Conservation (phyloP, 129 eudicot genomes). For the Erigeron canadensis region DNA sequence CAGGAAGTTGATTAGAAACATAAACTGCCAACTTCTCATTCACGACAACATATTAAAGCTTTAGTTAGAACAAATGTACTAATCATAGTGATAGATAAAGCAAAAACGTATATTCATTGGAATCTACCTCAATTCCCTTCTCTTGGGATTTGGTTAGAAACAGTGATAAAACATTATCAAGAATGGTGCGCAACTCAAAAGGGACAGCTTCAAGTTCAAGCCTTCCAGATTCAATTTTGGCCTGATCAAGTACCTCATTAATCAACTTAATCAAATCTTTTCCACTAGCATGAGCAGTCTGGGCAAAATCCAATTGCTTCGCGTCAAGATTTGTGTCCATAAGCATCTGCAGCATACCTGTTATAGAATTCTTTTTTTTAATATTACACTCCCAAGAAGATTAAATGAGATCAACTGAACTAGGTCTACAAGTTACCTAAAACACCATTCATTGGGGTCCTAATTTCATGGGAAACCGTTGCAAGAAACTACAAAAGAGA, state of each 20-base stretch:
- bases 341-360: slow-evolving; percentile 97
- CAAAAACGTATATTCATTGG: background rate
- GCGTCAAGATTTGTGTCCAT: slow-evolving; percentile 81
- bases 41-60: slow-evolving; percentile 4
- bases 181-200: slow-evolving; percentile 74
- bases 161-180: slow-evolving; percentile 72
- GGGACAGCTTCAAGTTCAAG: slow-evolving; percentile 91
- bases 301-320: slow-evolving; percentile 70
- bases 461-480: slow-evolving; percentile 92
- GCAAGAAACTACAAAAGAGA: slow-evolving; percentile 72
- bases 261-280: slow-evolving; percentile 74
- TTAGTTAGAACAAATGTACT: slow-evolving; percentile 11
- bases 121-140: slow-evolving; percentile 70
- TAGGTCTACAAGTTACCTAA: slow-evolving; percentile 49
- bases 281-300: slow-evolving; percentile 90
- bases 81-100: background rate
- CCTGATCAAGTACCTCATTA: slow-evolving; percentile 89
- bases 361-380: background rate
- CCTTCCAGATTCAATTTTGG: slow-evolving; percentile 94
- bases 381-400: background rate
- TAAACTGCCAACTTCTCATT: slow-evolving; percentile 71
- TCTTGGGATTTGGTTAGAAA: slow-evolving; percentile 73
- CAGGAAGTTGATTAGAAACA: slow-evolving; percentile 84
- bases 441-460: slow-evolving; percentile 98
- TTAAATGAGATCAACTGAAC: background rate